Evolutionary conservation across 768 basidiomycete genomes (phyloP).

Genomic region (Russula griseocarnosa): DNA sequence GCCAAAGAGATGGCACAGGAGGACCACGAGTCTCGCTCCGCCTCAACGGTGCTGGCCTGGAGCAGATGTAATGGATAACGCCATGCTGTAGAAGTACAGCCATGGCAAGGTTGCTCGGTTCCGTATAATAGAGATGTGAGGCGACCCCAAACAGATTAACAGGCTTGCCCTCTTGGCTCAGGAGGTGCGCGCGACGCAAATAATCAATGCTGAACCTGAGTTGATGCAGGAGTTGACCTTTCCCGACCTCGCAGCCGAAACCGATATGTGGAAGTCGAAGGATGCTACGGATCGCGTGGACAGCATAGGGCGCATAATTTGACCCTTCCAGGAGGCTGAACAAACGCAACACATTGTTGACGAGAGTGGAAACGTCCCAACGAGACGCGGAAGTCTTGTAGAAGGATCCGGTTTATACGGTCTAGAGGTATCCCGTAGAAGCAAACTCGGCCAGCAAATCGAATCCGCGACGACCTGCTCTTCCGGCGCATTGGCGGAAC

Average conservation of each 20-base stretch:
- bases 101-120: constrained; percentile 67
- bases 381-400: constrained; percentile 58
- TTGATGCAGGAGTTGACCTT: constrained; percentile 58
- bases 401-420: constrained; percentile 56
- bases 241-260: constrained; percentile 52
- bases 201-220: constrained; percentile 70
- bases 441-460: constrained; percentile 64
- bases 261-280: constrained; percentile 56
- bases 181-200: constrained; percentile 52
- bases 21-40: constrained; percentile 48
- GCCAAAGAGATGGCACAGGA: constrained; percentile 65
- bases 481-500: constrained; percentile 72
- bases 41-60: constrained; percentile 38
- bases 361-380: constrained; percentile 62
- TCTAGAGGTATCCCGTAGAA: constrained; percentile 67
- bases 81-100: constrained; percentile 55
- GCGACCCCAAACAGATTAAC: constrained; percentile 54
- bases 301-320: constrained; percentile 44
- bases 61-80: constrained; percentile 55
- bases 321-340: constrained; percentile 66
- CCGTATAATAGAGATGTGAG: constrained; percentile 58
- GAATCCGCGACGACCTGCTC: constrained; percentile 68
- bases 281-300: constrained; percentile 48
- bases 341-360: constrained; percentile 60
- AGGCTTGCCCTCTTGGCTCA: constrained; percentile 52